Conservation (phyloP, 176 grass and related monocot genomes). For the Eragrostis nindensis region DNA sequence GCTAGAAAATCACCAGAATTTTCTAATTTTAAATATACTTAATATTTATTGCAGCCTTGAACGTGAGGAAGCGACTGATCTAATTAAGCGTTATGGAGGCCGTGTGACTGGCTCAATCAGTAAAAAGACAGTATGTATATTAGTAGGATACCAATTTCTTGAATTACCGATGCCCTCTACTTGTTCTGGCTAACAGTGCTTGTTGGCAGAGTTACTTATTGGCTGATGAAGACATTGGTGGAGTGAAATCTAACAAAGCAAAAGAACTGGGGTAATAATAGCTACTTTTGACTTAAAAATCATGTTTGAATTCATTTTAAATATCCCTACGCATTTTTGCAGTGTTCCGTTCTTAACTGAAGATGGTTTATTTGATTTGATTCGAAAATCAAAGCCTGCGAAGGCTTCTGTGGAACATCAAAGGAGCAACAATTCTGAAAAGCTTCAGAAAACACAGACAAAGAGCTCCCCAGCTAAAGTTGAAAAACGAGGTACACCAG, state of each 20-base stretch:
- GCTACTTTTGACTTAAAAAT: constrained; percentile 28
- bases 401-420: constrained; percentile 55
- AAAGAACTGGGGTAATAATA: constrained; percentile 79
- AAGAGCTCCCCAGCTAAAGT: constrained; percentile 70
- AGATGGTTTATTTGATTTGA: constrained; percentile 97
- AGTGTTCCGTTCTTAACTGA: constrained; percentile 87
- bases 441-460: constrained; percentile 55
- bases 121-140: constrained; percentile 86
- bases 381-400: constrained; percentile 80
- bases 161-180: constrained; percentile 26
- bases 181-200: constrained; percentile 29
- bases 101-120: constrained; percentile 89
- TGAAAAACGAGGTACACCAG: constrained; percentile 65
- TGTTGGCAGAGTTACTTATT: constrained; percentile 83
- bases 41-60: constrained; percentile 68
- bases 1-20: constrained; percentile 12
- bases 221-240: constrained; percentile 95
- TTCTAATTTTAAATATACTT: neutral
- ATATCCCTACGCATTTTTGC: constrained; percentile 43
- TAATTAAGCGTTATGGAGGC: constrained; percentile 95
- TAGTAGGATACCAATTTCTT: constrained; percentile 15
- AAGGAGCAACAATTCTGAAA: constrained; percentile 53
- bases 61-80: constrained; percentile 91
- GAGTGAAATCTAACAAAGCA: constrained; percentile 94
- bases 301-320: neutral